These are phyloP conservation scores for Coleophoma cylindrospora DNA, from an alignment of 2,329 filamentous ascomycete species.

Conservation along the genomic window DNA sequence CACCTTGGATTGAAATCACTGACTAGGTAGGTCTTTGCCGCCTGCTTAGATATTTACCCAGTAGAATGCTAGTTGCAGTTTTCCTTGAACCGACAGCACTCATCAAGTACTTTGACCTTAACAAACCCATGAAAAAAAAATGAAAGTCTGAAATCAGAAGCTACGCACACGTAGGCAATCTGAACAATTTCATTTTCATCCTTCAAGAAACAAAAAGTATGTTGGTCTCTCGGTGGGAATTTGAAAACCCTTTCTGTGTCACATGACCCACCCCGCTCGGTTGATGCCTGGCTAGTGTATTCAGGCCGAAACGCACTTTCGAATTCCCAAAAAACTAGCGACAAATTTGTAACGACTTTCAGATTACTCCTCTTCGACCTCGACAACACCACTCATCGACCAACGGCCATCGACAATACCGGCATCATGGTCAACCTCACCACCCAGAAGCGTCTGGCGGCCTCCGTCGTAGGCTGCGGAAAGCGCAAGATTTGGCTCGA, in stretches of 20 bases:
- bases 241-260: constrained; percentile 7
- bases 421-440: constrained; percentile 88
- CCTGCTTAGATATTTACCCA: too few species aligned
- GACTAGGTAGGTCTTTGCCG: too few species aligned
- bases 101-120: too few species aligned
- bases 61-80: too few species aligned
- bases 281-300: not conserved
- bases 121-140: too few species aligned
- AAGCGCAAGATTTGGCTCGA: constrained; percentile 99
- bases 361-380: constrained; percentile 1
- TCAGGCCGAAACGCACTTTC: constrained; percentile 2
- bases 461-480: constrained; percentile 96
- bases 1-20: too few species aligned
- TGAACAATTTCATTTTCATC: too few species aligned
- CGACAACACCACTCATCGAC: constrained; percentile 23
- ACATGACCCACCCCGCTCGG: not conserved
- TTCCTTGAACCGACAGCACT: too few species aligned
- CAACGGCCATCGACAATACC: constrained; percentile 24
- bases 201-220: too few species aligned
- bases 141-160: too few species aligned
- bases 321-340: not conserved
- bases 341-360: not conserved
- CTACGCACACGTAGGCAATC: too few species aligned
- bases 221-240: not conserved
- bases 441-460: constrained; percentile 99